Percentiles rank a stretch among this genome's conserved stretches.
These are phyloP conservation scores for Prosopis cineraria DNA, from an alignment of 306 rosid species.

Conservation along the genomic window DNA sequence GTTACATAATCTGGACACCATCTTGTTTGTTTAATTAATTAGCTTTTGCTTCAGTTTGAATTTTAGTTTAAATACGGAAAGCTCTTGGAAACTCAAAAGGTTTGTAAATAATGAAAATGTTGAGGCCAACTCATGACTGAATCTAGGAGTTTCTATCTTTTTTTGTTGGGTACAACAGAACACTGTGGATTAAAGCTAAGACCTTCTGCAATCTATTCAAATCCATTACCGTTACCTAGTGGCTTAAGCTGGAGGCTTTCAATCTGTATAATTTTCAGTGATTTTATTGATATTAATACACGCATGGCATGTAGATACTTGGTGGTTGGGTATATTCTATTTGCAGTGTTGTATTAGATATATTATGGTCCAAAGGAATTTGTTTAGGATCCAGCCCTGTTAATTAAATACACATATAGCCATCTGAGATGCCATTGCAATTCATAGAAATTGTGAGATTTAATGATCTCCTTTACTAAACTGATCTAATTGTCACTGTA, in stretches of 20 bases:
- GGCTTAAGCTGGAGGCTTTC: constrained; percentile 4
- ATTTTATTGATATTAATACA: background rate
- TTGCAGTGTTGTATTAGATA: background rate
- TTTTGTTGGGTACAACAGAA: too few species aligned
- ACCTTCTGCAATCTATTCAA: background rate
- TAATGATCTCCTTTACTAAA: background rate
- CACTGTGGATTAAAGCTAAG: background rate
- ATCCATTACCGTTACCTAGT: background rate
- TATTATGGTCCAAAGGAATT: background rate
- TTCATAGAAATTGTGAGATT: background rate
- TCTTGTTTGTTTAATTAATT: too few species aligned
- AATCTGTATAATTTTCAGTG: background rate
- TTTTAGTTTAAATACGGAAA: too few species aligned
- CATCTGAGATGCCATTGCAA: background rate
- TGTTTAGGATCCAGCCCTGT: background rate
- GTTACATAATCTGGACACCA: too few species aligned
- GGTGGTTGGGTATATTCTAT: background rate
- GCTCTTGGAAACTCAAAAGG: too few species aligned
- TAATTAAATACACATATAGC: background rate
- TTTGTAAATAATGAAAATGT: too few species aligned
- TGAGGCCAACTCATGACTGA: too few species aligned
- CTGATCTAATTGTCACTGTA: background rate
- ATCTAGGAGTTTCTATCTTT: too few species aligned
- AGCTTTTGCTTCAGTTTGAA: too few species aligned
- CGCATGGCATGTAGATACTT: background rate